Conservation (phyloP, 768 basidiomycete species). For the Trametes punicea region DNA sequence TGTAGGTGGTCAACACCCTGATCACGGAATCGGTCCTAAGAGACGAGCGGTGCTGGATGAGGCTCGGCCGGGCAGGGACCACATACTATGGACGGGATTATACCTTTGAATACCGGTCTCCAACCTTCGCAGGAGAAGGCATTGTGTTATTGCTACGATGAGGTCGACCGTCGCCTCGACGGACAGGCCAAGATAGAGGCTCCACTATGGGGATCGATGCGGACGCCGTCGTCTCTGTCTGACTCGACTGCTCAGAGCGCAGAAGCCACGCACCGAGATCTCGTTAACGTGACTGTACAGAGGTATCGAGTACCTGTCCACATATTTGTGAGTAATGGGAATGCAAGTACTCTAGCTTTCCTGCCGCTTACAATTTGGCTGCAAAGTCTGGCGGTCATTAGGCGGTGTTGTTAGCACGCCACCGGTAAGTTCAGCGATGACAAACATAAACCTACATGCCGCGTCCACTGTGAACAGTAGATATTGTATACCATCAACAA, state of each 20-base stretch:
- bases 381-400: neutral
- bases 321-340: neutral
- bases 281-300: constrained; percentile 1
- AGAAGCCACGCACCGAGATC: constrained; percentile 8
- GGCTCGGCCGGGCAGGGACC: neutral
- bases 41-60: neutral
- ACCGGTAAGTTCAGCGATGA: neutral
- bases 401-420: neutral
- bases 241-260: neutral
- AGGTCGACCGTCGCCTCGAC: constrained; percentile 13
- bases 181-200: constrained; percentile 17
- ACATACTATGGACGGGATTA: neutral
- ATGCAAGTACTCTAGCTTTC: neutral
- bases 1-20: constrained; percentile 14
- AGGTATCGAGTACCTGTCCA: constrained; percentile 5
- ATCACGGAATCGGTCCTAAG: constrained; percentile 18
- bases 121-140: constrained; percentile 12
- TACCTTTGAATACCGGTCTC: constrained; percentile 18
- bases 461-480: neutral
- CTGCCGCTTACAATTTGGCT: neutral
- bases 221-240: neutral
- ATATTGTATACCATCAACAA: neutral
- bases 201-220: constrained; percentile 11
- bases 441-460: neutral
- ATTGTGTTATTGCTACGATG: constrained; percentile 14